A percentile compares a stretch with the other conserved stretches of the same genome.
These are phyloP conservation scores for Tetrapyrgos nigripes DNA, from an alignment of 1,284 basidiomycete genomes.

Conservation along the genomic window DNA sequence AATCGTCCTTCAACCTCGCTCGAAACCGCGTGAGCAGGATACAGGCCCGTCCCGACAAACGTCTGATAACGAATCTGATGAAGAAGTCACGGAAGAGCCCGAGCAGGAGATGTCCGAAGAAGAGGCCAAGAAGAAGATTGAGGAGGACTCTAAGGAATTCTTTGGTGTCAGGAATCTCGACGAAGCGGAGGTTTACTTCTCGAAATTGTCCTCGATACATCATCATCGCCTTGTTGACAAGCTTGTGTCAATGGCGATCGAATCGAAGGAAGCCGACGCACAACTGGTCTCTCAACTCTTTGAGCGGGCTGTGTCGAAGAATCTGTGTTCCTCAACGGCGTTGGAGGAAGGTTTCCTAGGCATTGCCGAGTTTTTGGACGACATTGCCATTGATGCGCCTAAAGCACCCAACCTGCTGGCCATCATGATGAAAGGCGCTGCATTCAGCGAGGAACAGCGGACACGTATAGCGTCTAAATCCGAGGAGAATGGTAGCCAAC, in stretches of 20 bases:
- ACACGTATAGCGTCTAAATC: conserved; percentile 65
- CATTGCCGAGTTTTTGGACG: conserved; percentile 81
- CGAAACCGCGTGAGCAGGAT: conserved; percentile 45
- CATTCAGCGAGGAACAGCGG: conserved; percentile 65
- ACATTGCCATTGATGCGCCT: conserved; percentile 89
- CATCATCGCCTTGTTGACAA: conserved; percentile 76
- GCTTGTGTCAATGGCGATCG: conserved; percentile 73
- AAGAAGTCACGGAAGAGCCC: conserved; percentile 48
- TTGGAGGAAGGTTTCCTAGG: conserved; percentile 75
- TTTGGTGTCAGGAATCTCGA: conserved; percentile 80
- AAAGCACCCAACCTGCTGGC: conserved; percentile 84
- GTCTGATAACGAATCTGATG: conserved; percentile 59
- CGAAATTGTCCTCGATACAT: conserved; percentile 68
- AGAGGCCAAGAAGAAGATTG: conserved; percentile 80
- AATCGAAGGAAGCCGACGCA: conserved; percentile 87
- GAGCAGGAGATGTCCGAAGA: conserved; percentile 68
- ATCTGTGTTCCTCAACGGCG: conserved; percentile 56
- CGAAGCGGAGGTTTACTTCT: conserved; percentile 89
- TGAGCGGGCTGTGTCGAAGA: conserved; percentile 59
- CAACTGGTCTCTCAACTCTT: conserved; percentile 79
- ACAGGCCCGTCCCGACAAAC: conserved; percentile 50
- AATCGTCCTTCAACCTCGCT: conserved; percentile 67
- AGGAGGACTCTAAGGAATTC: conserved; percentile 81
- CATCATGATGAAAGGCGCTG: conserved; percentile 72
- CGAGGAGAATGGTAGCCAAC: conserved; percentile 56